A percentile compares a stretch with the other conserved stretches of the same genome.
These are phyloP conservation scores for Pseudisothecium myosuroides DNA, from an alignment of 225 moss, liverwort and hornwort species.

Conservation along the genomic window DNA sequence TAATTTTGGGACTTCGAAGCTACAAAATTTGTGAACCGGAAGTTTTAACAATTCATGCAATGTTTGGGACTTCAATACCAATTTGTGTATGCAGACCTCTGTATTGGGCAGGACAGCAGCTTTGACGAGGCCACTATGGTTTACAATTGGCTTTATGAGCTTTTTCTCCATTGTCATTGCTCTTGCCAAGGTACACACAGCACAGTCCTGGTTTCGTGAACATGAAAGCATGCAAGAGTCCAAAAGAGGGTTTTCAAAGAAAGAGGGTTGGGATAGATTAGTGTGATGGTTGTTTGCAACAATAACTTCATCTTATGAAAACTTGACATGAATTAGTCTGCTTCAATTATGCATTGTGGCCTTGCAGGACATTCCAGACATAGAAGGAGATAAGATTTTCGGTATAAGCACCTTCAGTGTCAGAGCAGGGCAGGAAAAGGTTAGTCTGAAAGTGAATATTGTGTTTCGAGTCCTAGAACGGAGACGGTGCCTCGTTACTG, in stretches of 20 bases:
- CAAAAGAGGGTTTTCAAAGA: not conserved
- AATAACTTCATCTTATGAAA: not conserved
- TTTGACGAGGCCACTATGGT: constrained; percentile 58
- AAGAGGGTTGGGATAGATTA: not conserved
- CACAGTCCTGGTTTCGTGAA: not conserved
- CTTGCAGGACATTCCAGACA: constrained; percentile 85
- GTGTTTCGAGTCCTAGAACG: not conserved
- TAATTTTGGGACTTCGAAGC: not conserved
- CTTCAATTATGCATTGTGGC: not conserved
- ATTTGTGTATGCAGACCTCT: constrained; percentile 31
- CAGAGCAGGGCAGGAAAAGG: constrained; percentile 56
- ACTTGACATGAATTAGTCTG: not conserved
- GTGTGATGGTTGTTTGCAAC: not conserved
- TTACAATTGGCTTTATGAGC: constrained; percentile 86
- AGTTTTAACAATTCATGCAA: not conserved
- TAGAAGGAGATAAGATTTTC: constrained; percentile 85
- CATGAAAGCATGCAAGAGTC: not conserved
- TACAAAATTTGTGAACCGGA: not conserved
- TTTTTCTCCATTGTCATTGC: constrained; percentile 95
- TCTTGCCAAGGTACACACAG: constrained; percentile 57
- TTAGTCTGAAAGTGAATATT: not conserved
- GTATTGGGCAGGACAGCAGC: constrained; percentile 58
- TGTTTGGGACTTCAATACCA: not conserved
- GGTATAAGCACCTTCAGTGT: constrained; percentile 88
- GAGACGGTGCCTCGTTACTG: not conserved